Evolutionary conservation across 2,329 filamentous ascomycete species (phyloP).

Genomic region (Botrytis hyacinthi): DNA sequence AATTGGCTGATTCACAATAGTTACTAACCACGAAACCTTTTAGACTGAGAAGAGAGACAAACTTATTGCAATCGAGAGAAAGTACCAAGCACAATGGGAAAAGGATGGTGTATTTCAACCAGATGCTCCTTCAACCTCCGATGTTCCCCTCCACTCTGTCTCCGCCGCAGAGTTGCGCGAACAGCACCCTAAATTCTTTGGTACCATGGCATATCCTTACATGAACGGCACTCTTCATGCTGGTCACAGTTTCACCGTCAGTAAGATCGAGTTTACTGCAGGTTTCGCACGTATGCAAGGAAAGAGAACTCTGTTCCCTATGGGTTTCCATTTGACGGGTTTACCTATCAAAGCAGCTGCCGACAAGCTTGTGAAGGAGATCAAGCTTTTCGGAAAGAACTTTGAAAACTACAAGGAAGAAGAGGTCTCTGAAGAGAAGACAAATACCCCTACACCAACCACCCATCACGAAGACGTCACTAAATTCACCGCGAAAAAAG

Average conservation of each 20-base stretch:
- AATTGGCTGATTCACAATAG: conserved; percentile 25
- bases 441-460: conserved; percentile 55
- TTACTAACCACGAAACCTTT: conserved; percentile 26
- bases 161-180: conserved; percentile 71
- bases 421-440: conserved; percentile 50
- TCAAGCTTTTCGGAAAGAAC: conserved; percentile 81
- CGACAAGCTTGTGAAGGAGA: conserved; percentile 89
- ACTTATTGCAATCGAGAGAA: conserved; percentile 81
- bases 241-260: conserved; percentile 87
- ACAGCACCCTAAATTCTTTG: conserved; percentile 88
- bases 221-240: conserved; percentile 89
- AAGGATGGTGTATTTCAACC: conserved; percentile 76
- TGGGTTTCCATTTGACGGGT: conserved; percentile 94
- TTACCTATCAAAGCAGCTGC: conserved; percentile 98
- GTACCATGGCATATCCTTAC: conserved; percentile 73
- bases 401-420: conserved; percentile 76
- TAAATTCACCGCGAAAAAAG: conserved; percentile 91
- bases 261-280: conserved; percentile 88
- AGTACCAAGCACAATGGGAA: conserved; percentile 86
- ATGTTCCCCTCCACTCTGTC: conserved; percentile 74
- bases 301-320: conserved; percentile 81
- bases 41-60: conserved; percentile 85
- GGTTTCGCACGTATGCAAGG: conserved; percentile 90
- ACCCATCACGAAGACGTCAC: conserved; percentile 77
- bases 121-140: conserved; percentile 75